Base-by-base conservation (phyloP, 208 protist species). In the Trypanosoma congolense region DNA sequence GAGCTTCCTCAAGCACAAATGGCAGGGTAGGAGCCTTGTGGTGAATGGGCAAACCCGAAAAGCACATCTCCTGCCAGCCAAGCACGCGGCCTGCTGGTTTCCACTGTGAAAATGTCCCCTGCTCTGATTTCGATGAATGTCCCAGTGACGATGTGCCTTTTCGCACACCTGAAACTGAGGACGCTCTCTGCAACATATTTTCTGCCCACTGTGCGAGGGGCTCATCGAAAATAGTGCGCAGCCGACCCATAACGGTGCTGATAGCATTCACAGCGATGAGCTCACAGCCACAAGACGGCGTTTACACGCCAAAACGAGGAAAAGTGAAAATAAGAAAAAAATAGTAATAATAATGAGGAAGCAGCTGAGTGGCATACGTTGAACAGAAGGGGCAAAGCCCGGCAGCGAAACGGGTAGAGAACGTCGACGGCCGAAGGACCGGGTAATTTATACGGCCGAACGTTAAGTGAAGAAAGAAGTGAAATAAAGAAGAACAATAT, bases 141-240 rank as follows among this genome's bases (percentile, higher is more conserved):
- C n/a, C n/a, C n/a, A n/a, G n/a, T n/a, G n/a, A n/a, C n/a, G n/a
- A n/a, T n/a, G n/a, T n/a, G n/a, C n/a, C n/a, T n/a, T n/a, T n/a
- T n/a, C n/a, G n/a, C n/a, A n/a, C n/a, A n/a, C n/a, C n/a, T n/a
- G n/a, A n/a, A n/a, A n/a, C n/a, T n/a, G n/a, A n/a, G n/a, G 33
- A 38, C 12, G 44, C 1, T n/a, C n/a, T n/a, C 2, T 61, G 22
- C 1, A 63, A 2, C 38, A 63, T 36, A 22, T 43, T 16, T 14
- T 55, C 28, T 26, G 48, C 57, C 57, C 57, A 63, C 2, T 19
- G 14, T 6, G 57, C 57, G 19, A 63, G 14, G 3, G 57, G 57
- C 29, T 63, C 38, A 29, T 45, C 31, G 22, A 63, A 63, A 12
- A 63, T 28, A 1, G 57, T 63, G 46, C 41, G 22, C 8, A 40